These are phyloP conservation scores for Colletotrichum sp. DNA, from an alignment of 2,329 filamentous ascomycete species.

Conservation along the genomic window DNA sequence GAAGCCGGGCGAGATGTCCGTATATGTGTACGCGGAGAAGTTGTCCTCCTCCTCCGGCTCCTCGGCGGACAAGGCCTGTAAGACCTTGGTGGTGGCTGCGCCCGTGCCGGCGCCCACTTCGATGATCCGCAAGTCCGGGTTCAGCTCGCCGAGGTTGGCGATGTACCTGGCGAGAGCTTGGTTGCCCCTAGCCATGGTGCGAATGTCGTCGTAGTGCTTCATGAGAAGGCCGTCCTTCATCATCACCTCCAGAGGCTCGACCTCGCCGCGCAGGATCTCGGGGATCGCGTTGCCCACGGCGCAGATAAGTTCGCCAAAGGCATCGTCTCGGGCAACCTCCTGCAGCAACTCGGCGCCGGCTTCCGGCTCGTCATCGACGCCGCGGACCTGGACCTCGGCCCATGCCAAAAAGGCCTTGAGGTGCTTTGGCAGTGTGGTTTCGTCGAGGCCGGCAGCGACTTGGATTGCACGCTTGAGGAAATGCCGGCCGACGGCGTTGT, in stretches of 20 bases:
- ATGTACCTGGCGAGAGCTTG: background rate
- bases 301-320: background rate
- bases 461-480: background rate
- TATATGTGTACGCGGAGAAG: constrained; percentile 42
- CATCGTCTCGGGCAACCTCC: background rate
- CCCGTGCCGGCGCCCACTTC: constrained; percentile 45
- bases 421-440: background rate
- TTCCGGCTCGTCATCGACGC: background rate
- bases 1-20: constrained; percentile 47
- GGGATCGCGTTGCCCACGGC: background rate
- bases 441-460: background rate
- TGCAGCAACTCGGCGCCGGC: background rate
- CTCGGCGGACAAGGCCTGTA: constrained; percentile 31
- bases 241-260: background rate
- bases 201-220: background rate
- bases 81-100: constrained; percentile 36
- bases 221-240: background rate
- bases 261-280: background rate
- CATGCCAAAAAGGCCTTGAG: background rate
- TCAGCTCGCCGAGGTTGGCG: background rate
- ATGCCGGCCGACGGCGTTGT: background rate
- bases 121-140: constrained; percentile 33
- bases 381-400: background rate
- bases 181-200: background rate
- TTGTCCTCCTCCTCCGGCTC: background rate